Evolutionary conservation across 139 green algal species (phyloP), one percentile per base, ranked within the genome.

Genomic region (Chlamydomonas sp.): DNA sequence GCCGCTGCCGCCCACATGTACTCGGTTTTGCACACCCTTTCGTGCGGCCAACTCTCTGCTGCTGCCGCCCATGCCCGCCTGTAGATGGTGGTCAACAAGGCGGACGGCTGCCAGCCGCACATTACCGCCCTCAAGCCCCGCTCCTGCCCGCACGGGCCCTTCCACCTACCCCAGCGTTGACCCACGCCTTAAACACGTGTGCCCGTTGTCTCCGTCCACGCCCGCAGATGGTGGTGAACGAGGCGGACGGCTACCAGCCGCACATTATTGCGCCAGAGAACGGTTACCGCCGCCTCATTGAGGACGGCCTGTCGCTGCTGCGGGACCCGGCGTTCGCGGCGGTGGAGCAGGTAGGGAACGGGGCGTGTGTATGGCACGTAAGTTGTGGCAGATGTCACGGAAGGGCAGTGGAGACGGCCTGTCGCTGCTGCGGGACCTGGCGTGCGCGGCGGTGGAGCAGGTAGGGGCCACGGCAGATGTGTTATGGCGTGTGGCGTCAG

Each of bases 211-310:
- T 49, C 31, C 0, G 31, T 49, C 31, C 31, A 49, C 31, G 31
- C 31, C 31, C 31, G 31, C 73, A 79, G 8, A 63, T 62, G 9
- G 9, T 72, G 95, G 12, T 98, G 84, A 95, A 96, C 83, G 95
- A 98, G 91, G 96, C 97, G 3, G 97, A 99, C 87, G 97, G 97
- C 17, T 98, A 98, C 92, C 96, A 99, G 93, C 97, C 97, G 9
- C 97, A 99, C 93, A 95, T 99, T 84, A 98, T 99, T 68, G 97
- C 97, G 15, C 97, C 97, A 75, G 97, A 99, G 93, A 95, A 96
- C 84, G 97, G 97, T 15, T 99, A 99, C 95, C 88, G 97, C 31
- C 94, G 97, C 2, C 93, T 99, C 71, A 96, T 99, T 87, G 94
- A 98, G 90, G 95, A 92, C 71, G 92, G 93, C 16, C 80, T 95